Conservation (phyloP, 352 stramenopile species). For the Globisporangium orthogonon region DNA sequence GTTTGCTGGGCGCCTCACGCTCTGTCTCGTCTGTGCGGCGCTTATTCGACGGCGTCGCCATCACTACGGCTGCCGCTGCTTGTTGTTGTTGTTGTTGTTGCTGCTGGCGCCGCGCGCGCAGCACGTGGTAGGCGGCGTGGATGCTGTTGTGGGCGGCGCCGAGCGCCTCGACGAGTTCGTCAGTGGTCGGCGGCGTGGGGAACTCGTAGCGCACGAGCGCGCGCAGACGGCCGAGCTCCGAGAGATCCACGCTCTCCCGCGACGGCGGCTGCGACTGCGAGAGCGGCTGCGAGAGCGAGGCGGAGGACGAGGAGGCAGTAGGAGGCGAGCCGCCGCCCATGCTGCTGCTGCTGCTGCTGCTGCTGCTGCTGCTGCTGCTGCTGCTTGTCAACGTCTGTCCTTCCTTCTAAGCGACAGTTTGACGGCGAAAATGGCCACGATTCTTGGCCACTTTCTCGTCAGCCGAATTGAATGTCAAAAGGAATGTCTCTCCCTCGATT, state of each 20-base stretch:
- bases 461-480: too few species aligned
- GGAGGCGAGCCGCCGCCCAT: conserved; percentile 16
- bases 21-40: conserved; percentile 1
- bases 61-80: not conserved
- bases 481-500: not conserved
- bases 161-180: conserved; percentile 45
- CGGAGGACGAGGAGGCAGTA: not conserved
- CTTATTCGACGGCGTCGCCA: conserved; percentile 6
- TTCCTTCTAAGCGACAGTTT: not conserved
- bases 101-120: conserved; percentile 31
- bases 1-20: conserved; percentile 4
- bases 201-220: conserved; percentile 63
- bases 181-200: conserved; percentile 28
- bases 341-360: not conserved
- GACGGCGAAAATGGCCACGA: not conserved
- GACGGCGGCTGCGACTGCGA: conserved; percentile 7
- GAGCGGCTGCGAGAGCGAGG: not conserved
- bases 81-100: not conserved
- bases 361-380: conserved; percentile 4
- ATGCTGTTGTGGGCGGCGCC: conserved; percentile 32
- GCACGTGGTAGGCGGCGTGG: conserved; percentile 39
- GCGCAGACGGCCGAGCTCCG: conserved; percentile 46
- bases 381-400: not conserved
- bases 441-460: not conserved
- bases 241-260: conserved; percentile 22